Conservation (phyloP, 768 basidiomycete genomes). For the Russula sp. region DNA sequence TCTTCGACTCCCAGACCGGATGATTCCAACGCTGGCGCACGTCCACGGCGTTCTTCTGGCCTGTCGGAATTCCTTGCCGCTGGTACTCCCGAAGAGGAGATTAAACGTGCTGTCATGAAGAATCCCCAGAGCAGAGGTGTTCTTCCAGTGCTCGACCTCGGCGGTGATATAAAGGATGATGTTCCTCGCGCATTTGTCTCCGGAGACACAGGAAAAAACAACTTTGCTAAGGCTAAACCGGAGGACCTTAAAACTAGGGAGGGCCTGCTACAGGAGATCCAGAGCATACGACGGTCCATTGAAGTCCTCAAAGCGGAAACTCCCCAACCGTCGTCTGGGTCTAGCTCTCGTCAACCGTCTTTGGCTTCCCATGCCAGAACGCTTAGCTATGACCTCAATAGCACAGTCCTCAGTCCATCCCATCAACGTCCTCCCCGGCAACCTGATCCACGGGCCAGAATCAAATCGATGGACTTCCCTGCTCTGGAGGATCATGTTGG, state of each 20-base stretch:
- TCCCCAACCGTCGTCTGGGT: constrained; percentile 46
- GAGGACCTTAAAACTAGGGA: constrained; percentile 62
- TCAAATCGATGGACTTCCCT: constrained; percentile 67
- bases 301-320: constrained; percentile 68
- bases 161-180: constrained; percentile 63
- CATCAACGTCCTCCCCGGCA: constrained; percentile 67
- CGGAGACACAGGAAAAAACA: constrained; percentile 30
- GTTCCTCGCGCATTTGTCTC: constrained; percentile 64
- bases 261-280: constrained; percentile 67
- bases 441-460: constrained; percentile 57
- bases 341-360: constrained; percentile 46
- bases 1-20: constrained; percentile 36
- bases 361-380: constrained; percentile 29
- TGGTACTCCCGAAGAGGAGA: constrained; percentile 54
- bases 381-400: constrained; percentile 57
- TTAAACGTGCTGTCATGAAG: constrained; percentile 40
- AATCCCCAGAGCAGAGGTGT: constrained; percentile 45
- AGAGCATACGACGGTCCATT: constrained; percentile 72
- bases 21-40: constrained; percentile 47
- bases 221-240: constrained; percentile 23
- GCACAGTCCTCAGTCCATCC: constrained; percentile 41
- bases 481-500: constrained; percentile 37
- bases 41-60: constrained; percentile 55
- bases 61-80: constrained; percentile 69
- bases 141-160: constrained; percentile 69